These are phyloP conservation scores for Nicotiana noctiflora DNA, from an alignment of 257 asterid species.

Conservation along the genomic window DNA sequence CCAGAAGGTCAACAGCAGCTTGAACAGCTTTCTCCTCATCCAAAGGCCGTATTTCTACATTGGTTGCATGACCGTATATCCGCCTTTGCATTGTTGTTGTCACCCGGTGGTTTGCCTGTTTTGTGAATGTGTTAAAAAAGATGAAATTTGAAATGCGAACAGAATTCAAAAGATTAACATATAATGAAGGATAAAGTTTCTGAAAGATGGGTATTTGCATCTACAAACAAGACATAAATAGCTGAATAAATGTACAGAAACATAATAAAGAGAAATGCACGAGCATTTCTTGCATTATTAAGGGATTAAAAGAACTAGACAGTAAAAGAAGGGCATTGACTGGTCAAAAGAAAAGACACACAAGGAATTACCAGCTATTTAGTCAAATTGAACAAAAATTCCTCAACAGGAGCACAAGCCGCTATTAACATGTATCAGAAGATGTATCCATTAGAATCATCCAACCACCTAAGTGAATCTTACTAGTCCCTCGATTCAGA, in stretches of 20 bases:
- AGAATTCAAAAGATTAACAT: not conserved
- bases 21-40: conserved; percentile 97
- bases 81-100: conserved; percentile 92
- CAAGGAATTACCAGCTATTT: not conserved
- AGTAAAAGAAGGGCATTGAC: not conserved
- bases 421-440: not conserved
- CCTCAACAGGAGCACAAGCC: not conserved
- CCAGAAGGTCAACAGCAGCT: conserved; percentile 87
- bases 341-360: not conserved
- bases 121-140: conserved; percentile 2
- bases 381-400: not conserved
- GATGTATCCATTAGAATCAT: not conserved
- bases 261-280: not conserved
- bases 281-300: not conserved
- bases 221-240: not conserved
- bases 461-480: not conserved
- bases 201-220: not conserved
- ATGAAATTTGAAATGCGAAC: not conserved
- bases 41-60: conserved; percentile 88
- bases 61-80: conserved; percentile 87
- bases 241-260: not conserved
- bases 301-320: not conserved
- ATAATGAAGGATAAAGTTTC: not conserved
- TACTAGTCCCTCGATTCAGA: not conserved
- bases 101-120: conserved; percentile 81